Evolutionary conservation across 2,329 filamentous ascomycete species (phyloP).

Genomic region (Mollisia scopiformis): DNA sequence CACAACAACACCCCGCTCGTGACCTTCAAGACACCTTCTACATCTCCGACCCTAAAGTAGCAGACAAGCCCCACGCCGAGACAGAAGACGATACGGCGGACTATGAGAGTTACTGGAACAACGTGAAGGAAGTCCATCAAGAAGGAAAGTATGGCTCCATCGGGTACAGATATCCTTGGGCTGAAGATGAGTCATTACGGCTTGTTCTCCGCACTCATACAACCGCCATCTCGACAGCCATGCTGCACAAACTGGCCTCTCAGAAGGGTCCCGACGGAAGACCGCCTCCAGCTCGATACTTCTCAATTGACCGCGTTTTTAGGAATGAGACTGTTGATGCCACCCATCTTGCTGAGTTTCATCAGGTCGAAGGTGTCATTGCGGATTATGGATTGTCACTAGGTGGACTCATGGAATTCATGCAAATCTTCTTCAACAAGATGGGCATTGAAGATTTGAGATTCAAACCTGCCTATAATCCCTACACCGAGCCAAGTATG

Average conservation of each 20-base stretch:
- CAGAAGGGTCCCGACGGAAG: slow-evolving; percentile 73
- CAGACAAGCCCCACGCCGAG: slow-evolving; percentile 67
- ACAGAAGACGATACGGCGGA: slow-evolving; percentile 61
- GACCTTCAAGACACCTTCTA: slow-evolving; percentile 99
- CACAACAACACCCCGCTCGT: slow-evolving; percentile 95
- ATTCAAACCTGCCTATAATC: slow-evolving; percentile 98
- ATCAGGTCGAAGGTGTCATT: slow-evolving; percentile 98
- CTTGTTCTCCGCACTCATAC: slow-evolving; percentile 96
- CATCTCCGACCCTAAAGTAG: slow-evolving; percentile 83
- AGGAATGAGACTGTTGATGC: slow-evolving; percentile 96
- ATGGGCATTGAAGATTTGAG: slow-evolving; percentile 87
- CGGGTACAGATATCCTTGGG: slow-evolving; percentile 95
- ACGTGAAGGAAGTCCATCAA: slow-evolving; percentile 85
- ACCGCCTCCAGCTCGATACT: slow-evolving; percentile 80
- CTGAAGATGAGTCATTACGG: slow-evolving; percentile 80
- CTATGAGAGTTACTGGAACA: slow-evolving; percentile 86
- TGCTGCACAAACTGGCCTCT: slow-evolving; percentile 86
- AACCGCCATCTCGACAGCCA: slow-evolving; percentile 86
- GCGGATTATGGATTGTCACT: slow-evolving; percentile 93
- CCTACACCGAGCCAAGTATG: slow-evolving; percentile 94
- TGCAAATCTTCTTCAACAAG: slow-evolving; percentile 94
- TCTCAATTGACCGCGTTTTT: slow-evolving; percentile 98
- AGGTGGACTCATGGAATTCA: slow-evolving; percentile 90
- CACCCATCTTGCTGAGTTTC: slow-evolving; percentile 96
- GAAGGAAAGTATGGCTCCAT: slow-evolving; percentile 92